phyloP scores from a whole-genome alignment of 2,329 filamentous ascomycete genomes.

The Penicillium olsonii region DNA sequence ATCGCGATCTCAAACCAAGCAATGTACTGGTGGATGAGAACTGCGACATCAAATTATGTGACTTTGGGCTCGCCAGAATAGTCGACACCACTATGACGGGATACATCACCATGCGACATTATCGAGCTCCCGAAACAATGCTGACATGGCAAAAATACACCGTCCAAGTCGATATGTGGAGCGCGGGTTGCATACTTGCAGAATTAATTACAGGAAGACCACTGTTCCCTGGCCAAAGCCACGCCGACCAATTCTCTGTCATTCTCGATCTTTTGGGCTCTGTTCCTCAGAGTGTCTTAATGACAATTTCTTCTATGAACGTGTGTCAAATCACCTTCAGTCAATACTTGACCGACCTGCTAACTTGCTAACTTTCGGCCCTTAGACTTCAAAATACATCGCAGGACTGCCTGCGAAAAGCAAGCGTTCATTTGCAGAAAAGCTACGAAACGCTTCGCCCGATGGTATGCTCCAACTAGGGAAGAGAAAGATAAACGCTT shows the following conservation, averaged over 20 bases:
- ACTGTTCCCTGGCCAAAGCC: conserved; percentile 95
- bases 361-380: neutral
- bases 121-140: conserved; percentile 98
- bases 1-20: conserved; percentile 95
- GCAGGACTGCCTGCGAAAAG: neutral
- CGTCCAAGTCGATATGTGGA: conserved; percentile 98
- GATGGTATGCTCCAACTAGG: neutral
- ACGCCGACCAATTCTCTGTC: conserved; percentile 99
- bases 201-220: conserved; percentile 99
- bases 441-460: neutral
- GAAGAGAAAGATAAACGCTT: neutral
- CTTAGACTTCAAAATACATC: neutral
- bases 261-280: conserved; percentile 97
- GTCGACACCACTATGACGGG: conserved; percentile 99
- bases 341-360: neutral
- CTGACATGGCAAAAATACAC: conserved; percentile 99
- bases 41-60: conserved; percentile 98
- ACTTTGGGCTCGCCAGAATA: conserved; percentile 94
- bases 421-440: neutral
- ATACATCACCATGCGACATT: conserved; percentile 98
- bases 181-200: conserved; percentile 96
- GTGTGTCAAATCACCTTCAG: conserved; percentile 52
- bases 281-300: conserved; percentile 96
- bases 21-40: conserved; percentile 99
- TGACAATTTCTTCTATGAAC: conserved; percentile 97